Evolutionary conservation across 163 green algal genomes (phyloP).

Genomic region (Prototheca stagnorum): DNA sequence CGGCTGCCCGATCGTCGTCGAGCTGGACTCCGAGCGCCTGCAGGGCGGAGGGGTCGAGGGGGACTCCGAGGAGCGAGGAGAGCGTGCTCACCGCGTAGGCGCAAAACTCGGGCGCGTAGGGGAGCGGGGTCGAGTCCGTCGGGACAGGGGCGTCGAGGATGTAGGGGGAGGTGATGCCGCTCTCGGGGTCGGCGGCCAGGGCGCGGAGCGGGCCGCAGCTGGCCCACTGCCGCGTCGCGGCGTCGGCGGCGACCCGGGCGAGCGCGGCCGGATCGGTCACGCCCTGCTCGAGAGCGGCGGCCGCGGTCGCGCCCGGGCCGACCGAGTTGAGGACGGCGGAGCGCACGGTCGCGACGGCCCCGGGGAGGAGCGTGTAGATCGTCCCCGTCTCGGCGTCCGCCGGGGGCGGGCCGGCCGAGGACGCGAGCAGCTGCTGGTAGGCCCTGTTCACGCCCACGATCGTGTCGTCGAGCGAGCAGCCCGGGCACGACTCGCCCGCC

Average conservation of each 20-base stretch:
- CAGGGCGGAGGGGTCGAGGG: conserved; percentile 1
- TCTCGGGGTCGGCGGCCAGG: not conserved
- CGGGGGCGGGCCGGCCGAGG: not conserved
- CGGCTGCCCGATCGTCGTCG: not conserved
- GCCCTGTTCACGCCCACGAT: conserved; percentile 20
- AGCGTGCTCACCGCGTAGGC: conserved; percentile 2
- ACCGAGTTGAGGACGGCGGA: not conserved
- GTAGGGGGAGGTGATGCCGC: conserved; percentile 7
- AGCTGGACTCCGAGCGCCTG: not conserved
- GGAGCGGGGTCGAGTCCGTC: not conserved
- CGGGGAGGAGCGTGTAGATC: conserved; percentile 5
- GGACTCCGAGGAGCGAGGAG: not conserved
- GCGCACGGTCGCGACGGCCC: not conserved
- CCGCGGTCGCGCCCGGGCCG: no score
- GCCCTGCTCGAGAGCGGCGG: not conserved
- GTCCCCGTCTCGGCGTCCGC: conserved; percentile 3
- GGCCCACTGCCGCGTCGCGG: not conserved
- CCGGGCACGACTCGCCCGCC: conserved; percentile 3
- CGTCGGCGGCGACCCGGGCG: not conserved
- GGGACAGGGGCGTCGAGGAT: conserved; percentile 3
- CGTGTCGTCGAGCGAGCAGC: conserved; percentile 10
- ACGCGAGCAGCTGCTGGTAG: conserved; percentile 1
- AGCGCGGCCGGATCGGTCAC: not conserved
- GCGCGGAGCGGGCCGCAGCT: not conserved
- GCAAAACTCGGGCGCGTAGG: conserved; percentile 12